These are phyloP conservation scores for Zymoseptoria ardabiliae DNA, from an alignment of 2,329 filamentous ascomycete genomes.

Conservation along the genomic window DNA sequence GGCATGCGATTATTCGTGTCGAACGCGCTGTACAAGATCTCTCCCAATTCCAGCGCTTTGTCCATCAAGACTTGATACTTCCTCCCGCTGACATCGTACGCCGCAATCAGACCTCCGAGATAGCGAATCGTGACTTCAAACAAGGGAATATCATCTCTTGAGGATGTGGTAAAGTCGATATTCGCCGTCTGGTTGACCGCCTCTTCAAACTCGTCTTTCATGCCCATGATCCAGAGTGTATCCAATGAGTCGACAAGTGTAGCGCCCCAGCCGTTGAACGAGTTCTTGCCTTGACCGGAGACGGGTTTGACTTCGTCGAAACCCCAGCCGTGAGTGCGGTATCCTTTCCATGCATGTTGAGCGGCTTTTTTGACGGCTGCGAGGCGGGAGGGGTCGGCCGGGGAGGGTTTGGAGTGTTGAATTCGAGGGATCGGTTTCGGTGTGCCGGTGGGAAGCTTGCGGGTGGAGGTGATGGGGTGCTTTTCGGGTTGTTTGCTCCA, in stretches of 20 bases:
- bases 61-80: slow-evolving; percentile 62
- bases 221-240: slow-evolving; percentile 78
- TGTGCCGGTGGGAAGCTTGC: slow-evolving; percentile 64
- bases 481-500: slow-evolving; percentile 62
- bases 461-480: slow-evolving; percentile 72
- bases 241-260: slow-evolving; percentile 78
- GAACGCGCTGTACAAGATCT: slow-evolving; percentile 74
- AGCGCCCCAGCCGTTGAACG: slow-evolving; percentile 87
- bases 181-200: slow-evolving; percentile 60
- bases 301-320: slow-evolving; percentile 81
- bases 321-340: slow-evolving; percentile 70
- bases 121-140: slow-evolving; percentile 93
- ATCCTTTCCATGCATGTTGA: slow-evolving; percentile 72
- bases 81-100: slow-evolving; percentile 76
- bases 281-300: slow-evolving; percentile 59
- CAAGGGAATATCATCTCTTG: slow-evolving; percentile 65
- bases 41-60: slow-evolving; percentile 72
- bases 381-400: slow-evolving; percentile 55
- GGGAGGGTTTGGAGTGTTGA: slow-evolving; percentile 62
- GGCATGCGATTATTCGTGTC: slow-evolving; percentile 95
- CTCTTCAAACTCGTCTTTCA: slow-evolving; percentile 72
- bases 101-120: slow-evolving; percentile 74
- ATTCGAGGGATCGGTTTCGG: slow-evolving; percentile 67
- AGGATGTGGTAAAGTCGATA: slow-evolving; percentile 76
- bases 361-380: slow-evolving; percentile 66